A percentile compares a stretch with the other conserved stretches of the same genome.
Conservation (phyloP, 305 asterid genomes). For the Striga hermonthica region DNA sequence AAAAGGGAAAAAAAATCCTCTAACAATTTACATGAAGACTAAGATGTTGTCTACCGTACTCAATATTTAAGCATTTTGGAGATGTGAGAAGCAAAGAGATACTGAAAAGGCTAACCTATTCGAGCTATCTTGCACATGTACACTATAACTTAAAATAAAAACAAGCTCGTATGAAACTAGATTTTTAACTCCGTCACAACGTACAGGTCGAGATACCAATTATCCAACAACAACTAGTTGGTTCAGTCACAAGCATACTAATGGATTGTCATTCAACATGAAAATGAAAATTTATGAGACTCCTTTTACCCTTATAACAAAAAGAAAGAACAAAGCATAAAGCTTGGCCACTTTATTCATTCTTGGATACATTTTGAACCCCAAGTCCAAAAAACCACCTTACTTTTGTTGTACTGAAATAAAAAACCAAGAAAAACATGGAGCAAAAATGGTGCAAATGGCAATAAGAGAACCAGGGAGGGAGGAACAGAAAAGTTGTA, state of each 20-base stretch:
- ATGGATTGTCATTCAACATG: not conserved
- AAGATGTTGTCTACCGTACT: not conserved
- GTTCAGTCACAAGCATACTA: not conserved
- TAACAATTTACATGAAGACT: constrained; percentile 6
- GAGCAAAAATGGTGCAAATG: not conserved
- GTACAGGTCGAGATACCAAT: not conserved
- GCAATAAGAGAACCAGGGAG: not conserved
- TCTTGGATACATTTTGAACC: not conserved
- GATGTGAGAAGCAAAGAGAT: not conserved
- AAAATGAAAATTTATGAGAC: not conserved
- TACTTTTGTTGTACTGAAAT: constrained; percentile 7
- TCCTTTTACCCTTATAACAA: not conserved
- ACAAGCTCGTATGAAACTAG: not conserved
- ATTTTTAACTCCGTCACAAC: constrained; percentile 8
- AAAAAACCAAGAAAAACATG: not conserved
- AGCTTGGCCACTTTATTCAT: not conserved
- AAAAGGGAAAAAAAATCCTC: not conserved
- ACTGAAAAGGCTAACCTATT: not conserved
- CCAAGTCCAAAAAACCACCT: not conserved
- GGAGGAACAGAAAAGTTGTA: not conserved
- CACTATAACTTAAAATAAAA: not conserved
- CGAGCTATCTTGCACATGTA: not conserved
- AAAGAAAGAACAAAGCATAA: constrained; percentile 4
- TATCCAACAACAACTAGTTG: not conserved
- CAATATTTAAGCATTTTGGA: constrained; percentile 9